These are phyloP conservation scores for Ampelomyces quisqualis DNA, from an alignment of 2,329 filamentous ascomycete species.

Conservation along the genomic window DNA sequence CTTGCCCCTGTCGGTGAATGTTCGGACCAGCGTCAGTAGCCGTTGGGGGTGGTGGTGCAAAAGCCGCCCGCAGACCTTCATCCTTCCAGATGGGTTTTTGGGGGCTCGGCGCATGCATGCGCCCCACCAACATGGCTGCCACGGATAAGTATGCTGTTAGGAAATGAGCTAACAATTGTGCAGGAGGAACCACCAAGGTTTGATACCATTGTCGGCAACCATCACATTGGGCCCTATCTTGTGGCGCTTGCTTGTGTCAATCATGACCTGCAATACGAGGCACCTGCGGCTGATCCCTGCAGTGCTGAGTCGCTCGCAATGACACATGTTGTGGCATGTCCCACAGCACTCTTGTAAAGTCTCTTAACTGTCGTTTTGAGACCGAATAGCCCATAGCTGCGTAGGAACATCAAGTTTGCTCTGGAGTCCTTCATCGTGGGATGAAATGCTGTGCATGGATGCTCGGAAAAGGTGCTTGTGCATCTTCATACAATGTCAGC, in stretches of 20 bases:
- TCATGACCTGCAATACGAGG: not conserved
- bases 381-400: no score
- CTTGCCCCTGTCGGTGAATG: slow-evolving; percentile 21
- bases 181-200: not conserved
- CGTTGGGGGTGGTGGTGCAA: slow-evolving; percentile 6
- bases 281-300: not conserved
- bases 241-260: not conserved
- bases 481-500: no score
- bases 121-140: not conserved
- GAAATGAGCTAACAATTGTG: not conserved
- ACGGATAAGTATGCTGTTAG: not conserved
- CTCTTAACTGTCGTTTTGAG: no score
- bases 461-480: no score
- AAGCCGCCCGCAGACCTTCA: slow-evolving; percentile 7
- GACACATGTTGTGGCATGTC: not conserved
- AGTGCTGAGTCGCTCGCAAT: not conserved
- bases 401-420: no score
- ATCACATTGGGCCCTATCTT: not conserved
- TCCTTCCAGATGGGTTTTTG: slow-evolving; percentile 10
- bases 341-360: no score
- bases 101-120: slow-evolving; percentile 2
- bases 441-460: no score
- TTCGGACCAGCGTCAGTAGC: slow-evolving; percentile 13
- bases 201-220: no score
- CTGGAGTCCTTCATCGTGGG: no score